Evolutionary conservation across 352 stramenopile genomes (phyloP), one percentile per base, ranked within the genome.

Genomic region (Globisporangium alternatum): DNA sequence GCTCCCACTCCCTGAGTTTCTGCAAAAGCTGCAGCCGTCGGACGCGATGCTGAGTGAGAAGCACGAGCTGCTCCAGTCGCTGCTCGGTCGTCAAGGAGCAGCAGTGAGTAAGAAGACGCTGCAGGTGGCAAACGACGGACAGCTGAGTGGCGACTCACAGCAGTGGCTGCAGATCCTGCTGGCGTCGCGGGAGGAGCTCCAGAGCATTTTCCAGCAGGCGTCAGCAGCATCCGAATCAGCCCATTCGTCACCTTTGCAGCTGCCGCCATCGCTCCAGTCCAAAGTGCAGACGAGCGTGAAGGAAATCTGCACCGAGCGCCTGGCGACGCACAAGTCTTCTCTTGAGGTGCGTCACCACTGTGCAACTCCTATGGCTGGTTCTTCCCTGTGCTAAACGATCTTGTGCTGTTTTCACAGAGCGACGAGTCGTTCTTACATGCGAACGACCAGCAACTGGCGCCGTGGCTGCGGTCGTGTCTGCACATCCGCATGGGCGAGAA

Each of bases 401-500:
- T 51, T 56, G 3, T 52, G n/a, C 5, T 39, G 6, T 19, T 28
- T 48, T 45, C 9, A 39, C 45, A 92, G 82, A 62, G 71, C 45
- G 83, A 93, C 59, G 66, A 79, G 22, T 33, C 43, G 3, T 90
- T 93, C 33, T 59, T 91, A 15, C 53, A 22, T 12, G 64, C 54
- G 8, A 76, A 90, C 10, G 62, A 80, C 0, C 44, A 61, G 41
- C 72, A 88, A 63, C 73, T 93, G 67, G 81, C 82, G 10, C 56
- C 69, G 19, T 93, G 81, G 84, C 71, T 90, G 44, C 76, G 75
- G 33, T 84, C 78, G 21, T 89, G 81, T 39, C 60, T 93, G 48
- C 71, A 90, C 53, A 66, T 91, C 56, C 83, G 85, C 62, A 86
- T 88, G 61, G 72, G 77, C 41, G 81, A 93, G 67, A 93, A 93